A percentile compares a stretch with the other conserved stretches of the same genome.
Evolutionary conservation across 2,329 filamentous ascomycete genomes (phyloP).

Genomic region (Pleurostoma richardsiae): DNA sequence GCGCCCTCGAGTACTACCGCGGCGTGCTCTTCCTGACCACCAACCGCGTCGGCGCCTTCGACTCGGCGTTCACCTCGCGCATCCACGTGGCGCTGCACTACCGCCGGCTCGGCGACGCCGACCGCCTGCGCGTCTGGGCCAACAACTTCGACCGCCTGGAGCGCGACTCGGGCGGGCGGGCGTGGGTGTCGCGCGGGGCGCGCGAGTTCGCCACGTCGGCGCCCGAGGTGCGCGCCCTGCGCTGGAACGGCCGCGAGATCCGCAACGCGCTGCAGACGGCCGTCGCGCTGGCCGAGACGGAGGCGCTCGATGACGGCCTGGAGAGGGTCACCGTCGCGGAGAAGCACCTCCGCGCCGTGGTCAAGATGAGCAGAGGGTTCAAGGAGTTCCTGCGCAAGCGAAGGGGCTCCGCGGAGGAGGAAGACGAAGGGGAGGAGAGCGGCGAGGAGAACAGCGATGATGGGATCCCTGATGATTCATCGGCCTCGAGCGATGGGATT

Average conservation of each 20-base stretch:
- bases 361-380: constrained; percentile 31
- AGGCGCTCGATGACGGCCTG: constrained; percentile 27
- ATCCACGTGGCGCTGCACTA: constrained; percentile 46
- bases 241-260: constrained; percentile 33
- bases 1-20: constrained; percentile 46
- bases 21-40: constrained; percentile 46
- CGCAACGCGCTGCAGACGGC: constrained; percentile 35
- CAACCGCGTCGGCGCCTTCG: constrained; percentile 41
- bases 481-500: too few relatives aligned
- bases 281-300: constrained; percentile 35
- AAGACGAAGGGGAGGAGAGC: constrained; percentile 9
- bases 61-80: constrained; percentile 41
- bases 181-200: constrained; percentile 30
- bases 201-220: constrained; percentile 32
- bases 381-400: constrained; percentile 22
- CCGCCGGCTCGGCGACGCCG: constrained; percentile 29
- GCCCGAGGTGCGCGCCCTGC: constrained; percentile 27
- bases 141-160: constrained; percentile 40
- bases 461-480: background rate
- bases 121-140: constrained; percentile 39
- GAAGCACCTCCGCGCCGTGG: constrained; percentile 27
- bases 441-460: constrained; percentile 8
- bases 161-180: constrained; percentile 29
- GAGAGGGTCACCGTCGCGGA: constrained; percentile 24
- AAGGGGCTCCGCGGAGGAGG: constrained; percentile 6